Evolutionary conservation across 2,329 filamentous ascomycete genomes (phyloP).

Genomic region (Claviceps africana): DNA sequence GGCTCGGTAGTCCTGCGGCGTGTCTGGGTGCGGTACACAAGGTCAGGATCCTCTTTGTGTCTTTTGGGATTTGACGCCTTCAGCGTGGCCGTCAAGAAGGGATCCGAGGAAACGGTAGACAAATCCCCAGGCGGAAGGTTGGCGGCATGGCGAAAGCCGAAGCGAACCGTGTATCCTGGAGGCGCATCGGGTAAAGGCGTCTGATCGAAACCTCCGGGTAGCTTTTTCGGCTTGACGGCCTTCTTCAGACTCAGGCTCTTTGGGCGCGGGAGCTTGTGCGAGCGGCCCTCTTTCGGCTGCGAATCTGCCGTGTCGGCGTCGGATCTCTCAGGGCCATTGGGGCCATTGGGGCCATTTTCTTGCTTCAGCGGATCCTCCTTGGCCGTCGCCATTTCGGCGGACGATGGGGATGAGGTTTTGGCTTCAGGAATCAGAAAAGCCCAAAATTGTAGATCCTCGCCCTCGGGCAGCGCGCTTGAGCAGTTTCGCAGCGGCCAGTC

Average conservation of each 20-base stretch:
- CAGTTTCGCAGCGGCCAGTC: too few relatives aligned
- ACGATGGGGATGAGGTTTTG: not conserved
- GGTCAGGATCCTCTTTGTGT: slow-evolving; percentile 73
- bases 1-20: slow-evolving; percentile 59
- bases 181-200: slow-evolving; percentile 64
- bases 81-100: slow-evolving; percentile 67
- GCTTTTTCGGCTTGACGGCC: slow-evolving; percentile 22
- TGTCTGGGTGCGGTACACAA: slow-evolving; percentile 64
- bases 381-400: not conserved
- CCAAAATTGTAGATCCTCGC: too few relatives aligned
- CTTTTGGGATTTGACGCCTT: slow-evolving; percentile 54
- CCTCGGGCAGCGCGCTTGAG: too few relatives aligned
- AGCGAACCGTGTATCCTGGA: slow-evolving; percentile 69
- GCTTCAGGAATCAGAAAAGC: too few relatives aligned
- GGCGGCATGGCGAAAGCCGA: slow-evolving; percentile 68
- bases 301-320: not conserved
- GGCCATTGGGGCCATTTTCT: not conserved
- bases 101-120: slow-evolving; percentile 64
- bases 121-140: slow-evolving; percentile 78
- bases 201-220: slow-evolving; percentile 64
- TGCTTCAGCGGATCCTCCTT: not conserved
- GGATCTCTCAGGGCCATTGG: not conserved
- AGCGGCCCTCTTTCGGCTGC: not conserved
- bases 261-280: not conserved
- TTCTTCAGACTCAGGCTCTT: slow-evolving; percentile 11